Percentiles rank a stretch among this genome's conserved stretches.
phyloP scores from a whole-genome alignment of 2,329 filamentous ascomycete species.

The Ophiostoma sp. region DNA sequence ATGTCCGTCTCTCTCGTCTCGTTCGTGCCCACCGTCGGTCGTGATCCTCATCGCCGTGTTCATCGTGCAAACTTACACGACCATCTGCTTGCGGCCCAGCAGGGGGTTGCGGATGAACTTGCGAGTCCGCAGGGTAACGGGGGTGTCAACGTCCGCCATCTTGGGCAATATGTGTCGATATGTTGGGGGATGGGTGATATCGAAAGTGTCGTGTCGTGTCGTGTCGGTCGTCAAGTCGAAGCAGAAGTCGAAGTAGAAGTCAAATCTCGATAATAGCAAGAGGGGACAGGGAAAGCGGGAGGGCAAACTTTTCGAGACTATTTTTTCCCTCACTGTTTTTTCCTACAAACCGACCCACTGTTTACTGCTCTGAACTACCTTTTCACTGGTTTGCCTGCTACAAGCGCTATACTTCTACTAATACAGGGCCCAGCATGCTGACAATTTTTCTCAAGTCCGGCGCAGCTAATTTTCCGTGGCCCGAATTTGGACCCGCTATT shows the following conservation, averaged over 20 bases:
- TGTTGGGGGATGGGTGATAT: slow-evolving; percentile 21
- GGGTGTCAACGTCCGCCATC: slow-evolving; percentile 79
- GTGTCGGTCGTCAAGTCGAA: slow-evolving; percentile 16
- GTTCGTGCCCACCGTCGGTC: not conserved
- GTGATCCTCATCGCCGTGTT: not conserved
- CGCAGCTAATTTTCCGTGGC: not conserved
- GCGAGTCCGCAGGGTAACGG: slow-evolving; percentile 90
- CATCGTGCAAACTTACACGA: slow-evolving; percentile 70
- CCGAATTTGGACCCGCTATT: not conserved
- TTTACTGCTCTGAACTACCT: not conserved
- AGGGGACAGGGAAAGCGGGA: slow-evolving; percentile 10
- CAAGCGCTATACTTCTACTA: not conserved
- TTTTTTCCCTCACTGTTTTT: slow-evolving; percentile 20
- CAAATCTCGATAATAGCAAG: not conserved
- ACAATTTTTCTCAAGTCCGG: not conserved
- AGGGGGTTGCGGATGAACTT: slow-evolving; percentile 99
- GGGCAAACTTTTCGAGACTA: slow-evolving; percentile 22
- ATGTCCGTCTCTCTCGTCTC: not conserved
- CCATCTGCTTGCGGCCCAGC: slow-evolving; percentile 98
- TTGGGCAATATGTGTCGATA: slow-evolving; percentile 39
- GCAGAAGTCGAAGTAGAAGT: not conserved
- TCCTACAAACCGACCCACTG: not conserved
- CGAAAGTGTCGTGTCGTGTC: slow-evolving; percentile 8
- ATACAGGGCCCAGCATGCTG: slow-evolving; percentile 8
- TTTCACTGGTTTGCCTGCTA: not conserved